Evolutionary conservation across 495 filamentous ascomycete species (phyloP).

Genomic region (Penicillium coprophilum): DNA sequence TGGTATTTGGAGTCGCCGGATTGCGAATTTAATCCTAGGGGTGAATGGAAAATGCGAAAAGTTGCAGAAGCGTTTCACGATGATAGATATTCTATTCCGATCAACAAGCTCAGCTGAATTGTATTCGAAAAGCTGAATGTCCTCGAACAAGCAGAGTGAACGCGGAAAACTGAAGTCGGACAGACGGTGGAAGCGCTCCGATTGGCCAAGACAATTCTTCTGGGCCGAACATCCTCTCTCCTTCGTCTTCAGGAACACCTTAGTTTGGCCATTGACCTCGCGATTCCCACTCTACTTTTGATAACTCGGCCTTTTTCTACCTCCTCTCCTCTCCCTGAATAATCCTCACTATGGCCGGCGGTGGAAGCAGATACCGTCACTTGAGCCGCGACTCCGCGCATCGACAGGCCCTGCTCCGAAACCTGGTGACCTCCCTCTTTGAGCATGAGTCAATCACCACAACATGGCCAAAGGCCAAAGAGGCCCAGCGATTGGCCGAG

Average conservation of each 20-base stretch:
- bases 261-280: constrained; percentile 3
- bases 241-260: constrained; percentile 6
- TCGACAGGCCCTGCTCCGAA: constrained; percentile 88
- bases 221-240: constrained; percentile 27
- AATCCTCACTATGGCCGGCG: constrained; percentile 74
- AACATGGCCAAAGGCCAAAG: constrained; percentile 95
- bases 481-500: constrained; percentile 89
- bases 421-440: constrained; percentile 94
- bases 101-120: constrained; percentile 1
- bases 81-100: background rate
- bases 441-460: constrained; percentile 89
- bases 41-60: background rate
- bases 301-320: background rate
- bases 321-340: background rate
- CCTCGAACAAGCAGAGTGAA: constrained; percentile 1
- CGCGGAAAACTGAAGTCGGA: constrained; percentile 24
- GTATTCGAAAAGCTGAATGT: constrained; percentile 2
- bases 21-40: background rate
- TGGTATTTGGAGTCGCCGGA: background rate
- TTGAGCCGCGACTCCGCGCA: constrained; percentile 80
- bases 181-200: constrained; percentile 39
- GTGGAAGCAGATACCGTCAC: constrained; percentile 79
- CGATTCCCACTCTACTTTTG: background rate
- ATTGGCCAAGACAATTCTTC: constrained; percentile 49
- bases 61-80: background rate